A percentile compares a stretch with the other conserved stretches of the same genome.
phyloP scores from a whole-genome alignment of 1,284 basidiomycete species.

The Cryptococcus sp. region DNA sequence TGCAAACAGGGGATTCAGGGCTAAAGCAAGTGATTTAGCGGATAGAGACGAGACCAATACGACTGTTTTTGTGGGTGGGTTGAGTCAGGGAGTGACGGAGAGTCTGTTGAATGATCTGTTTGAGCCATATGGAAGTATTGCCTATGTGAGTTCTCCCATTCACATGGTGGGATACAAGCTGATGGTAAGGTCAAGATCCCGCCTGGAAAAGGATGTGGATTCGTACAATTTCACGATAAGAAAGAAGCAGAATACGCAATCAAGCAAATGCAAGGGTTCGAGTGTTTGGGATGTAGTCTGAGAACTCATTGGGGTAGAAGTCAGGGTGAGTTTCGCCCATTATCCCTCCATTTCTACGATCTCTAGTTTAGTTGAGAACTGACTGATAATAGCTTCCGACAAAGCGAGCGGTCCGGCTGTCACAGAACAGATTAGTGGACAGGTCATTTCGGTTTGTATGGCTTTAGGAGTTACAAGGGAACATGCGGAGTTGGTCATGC shows the following conservation, averaged over 20 bases:
- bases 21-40: conserved; percentile 51
- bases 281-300: conserved; percentile 83
- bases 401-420: neutral
- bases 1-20: conserved; percentile 1
- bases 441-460: neutral
- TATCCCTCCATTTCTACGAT: neutral
- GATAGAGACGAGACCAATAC: conserved; percentile 75
- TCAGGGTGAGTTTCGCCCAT: conserved; percentile 60
- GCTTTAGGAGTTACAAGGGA: neutral
- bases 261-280: conserved; percentile 93
- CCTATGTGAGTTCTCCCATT: conserved; percentile 60
- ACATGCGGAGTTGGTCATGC: neutral
- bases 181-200: conserved; percentile 78
- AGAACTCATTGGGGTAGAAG: conserved; percentile 88
- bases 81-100: conserved; percentile 78
- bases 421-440: neutral
- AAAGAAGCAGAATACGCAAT: conserved; percentile 88
- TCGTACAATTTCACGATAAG: conserved; percentile 89
- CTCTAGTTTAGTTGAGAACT: neutral
- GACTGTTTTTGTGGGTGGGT: conserved; percentile 84
- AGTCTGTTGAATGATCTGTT: conserved; percentile 84
- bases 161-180: neutral
- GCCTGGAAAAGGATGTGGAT: conserved; percentile 90
- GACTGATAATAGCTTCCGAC: neutral
- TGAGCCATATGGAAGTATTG: conserved; percentile 82